Evolutionary conservation across 106 monocot species (phyloP).

Genomic region (Amphibolis antarctica): DNA sequence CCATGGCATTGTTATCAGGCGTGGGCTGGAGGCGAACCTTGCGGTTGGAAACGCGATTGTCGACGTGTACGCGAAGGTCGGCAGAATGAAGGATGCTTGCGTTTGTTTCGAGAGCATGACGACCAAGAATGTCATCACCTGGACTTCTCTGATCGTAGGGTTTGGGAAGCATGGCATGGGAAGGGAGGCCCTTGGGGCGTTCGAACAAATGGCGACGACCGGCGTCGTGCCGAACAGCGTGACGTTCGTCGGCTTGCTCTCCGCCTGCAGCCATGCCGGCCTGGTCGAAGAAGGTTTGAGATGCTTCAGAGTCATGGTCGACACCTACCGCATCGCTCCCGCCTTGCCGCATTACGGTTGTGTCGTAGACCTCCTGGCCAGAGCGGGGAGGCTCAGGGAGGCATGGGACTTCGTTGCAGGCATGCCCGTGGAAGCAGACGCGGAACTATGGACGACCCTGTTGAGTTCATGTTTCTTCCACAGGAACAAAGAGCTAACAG

Average conservation of each 20-base stretch:
- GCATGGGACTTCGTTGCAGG: slow-evolving; percentile 25
- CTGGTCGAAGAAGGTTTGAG: slow-evolving; percentile 2
- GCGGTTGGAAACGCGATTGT: slow-evolving; percentile 6
- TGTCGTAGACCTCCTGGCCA: slow-evolving; percentile 30
- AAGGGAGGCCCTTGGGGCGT: slow-evolving; percentile 3
- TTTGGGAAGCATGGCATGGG: slow-evolving; percentile 12
- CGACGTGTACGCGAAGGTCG: slow-evolving; percentile 11
- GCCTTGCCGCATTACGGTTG: slow-evolving; percentile 43
- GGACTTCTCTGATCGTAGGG: slow-evolving; percentile 12
- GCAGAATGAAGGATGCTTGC: slow-evolving; percentile 1
- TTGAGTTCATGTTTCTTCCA: slow-evolving; percentile 13
- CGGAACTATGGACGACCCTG: slow-evolving; percentile 29
- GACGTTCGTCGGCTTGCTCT: slow-evolving; percentile 7
- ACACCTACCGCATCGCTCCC: not conserved
- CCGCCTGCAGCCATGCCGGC: slow-evolving; percentile 9
- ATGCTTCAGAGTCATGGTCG: not conserved
- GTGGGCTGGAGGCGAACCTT: not conserved
- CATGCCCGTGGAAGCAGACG: slow-evolving; percentile 32
- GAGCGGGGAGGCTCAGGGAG: slow-evolving; percentile 22
- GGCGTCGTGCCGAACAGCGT: slow-evolving; percentile 6
- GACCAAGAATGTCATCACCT: slow-evolving; percentile 7
- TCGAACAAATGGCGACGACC: not conserved
- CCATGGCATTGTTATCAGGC: slow-evolving; percentile 1
- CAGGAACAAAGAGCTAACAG: slow-evolving; percentile 1
- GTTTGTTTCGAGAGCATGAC: not conserved